Percentiles rank a stretch among this genome's conserved stretches.
Conservation (phyloP, 441 rosid genomes). For the Syzygium malaccense region DNA sequence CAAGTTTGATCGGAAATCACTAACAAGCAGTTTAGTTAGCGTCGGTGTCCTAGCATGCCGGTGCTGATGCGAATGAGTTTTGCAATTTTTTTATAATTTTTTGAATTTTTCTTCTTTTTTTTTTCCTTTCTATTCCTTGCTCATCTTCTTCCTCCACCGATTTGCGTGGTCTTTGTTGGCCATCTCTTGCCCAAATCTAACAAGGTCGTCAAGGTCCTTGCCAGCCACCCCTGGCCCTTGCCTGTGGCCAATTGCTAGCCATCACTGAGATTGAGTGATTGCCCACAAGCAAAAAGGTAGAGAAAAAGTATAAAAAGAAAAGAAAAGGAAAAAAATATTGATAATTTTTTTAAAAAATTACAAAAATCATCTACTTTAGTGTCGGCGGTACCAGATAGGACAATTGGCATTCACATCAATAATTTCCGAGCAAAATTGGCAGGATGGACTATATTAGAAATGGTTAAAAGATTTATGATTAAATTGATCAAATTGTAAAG, state of each 20-base stretch:
- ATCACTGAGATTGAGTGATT: fast-evolving
- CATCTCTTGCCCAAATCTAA: fast-evolving
- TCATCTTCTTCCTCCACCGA: not conserved
- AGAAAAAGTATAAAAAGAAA: not conserved
- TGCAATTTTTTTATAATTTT: no score
- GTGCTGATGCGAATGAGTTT: no score
- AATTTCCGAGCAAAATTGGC: fast-evolving
- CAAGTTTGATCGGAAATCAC: not conserved
- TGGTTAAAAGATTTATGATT: not conserved
- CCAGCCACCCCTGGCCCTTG: not conserved
- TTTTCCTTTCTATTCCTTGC: not conserved
- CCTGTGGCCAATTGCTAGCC: fast-evolving
- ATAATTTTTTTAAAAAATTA: not conserved
- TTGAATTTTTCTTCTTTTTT: not conserved
- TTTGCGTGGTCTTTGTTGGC: fast-evolving
- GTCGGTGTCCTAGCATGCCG: fast-evolving
- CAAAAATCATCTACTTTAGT: fast-evolving
- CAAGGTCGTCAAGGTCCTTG: fast-evolving
- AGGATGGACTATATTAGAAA: fast-evolving
- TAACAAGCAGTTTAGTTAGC: fast-evolving
- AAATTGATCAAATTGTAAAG: not conserved
- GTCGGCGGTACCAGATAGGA: fast-evolving
- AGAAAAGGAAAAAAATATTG: fast-evolving
- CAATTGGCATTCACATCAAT: fast-evolving
- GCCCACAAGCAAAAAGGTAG: fast-evolving